phyloP scores from a whole-genome alignment of 139 green algal species.

The Mesotaenium endlicherianum region DNA sequence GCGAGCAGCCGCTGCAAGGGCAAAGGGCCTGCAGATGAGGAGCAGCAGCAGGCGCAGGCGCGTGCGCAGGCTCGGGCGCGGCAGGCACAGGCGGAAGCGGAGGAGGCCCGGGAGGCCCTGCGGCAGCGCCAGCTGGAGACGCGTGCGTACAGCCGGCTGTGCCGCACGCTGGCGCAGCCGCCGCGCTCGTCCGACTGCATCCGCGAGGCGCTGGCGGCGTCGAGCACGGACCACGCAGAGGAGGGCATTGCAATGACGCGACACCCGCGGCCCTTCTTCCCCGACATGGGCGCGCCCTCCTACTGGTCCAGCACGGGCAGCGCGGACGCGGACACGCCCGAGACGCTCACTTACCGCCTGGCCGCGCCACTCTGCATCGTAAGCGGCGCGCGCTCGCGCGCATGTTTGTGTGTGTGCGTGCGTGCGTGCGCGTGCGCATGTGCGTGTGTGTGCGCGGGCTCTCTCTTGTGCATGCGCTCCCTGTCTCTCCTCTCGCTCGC shows the following conservation, averaged over 20 bases:
- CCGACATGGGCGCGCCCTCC: neutral
- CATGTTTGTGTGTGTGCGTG: neutral
- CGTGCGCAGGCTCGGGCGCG: too few species aligned
- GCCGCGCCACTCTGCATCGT: neutral
- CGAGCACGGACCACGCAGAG: constrained; percentile 2
- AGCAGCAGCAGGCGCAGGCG: too few species aligned
- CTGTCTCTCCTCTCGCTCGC: too few species aligned
- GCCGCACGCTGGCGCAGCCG: neutral
- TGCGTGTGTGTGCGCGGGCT: neutral
- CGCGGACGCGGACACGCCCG: neutral
- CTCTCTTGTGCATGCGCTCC: too few species aligned
- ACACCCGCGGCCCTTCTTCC: neutral
- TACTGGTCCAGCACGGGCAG: constrained; percentile 15
- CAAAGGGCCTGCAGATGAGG: too few species aligned
- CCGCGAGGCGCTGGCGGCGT: neutral
- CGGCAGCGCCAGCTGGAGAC: neutral
- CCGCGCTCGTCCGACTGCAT: neutral
- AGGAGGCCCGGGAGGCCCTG: too few species aligned
- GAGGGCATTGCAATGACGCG: constrained; percentile 13
- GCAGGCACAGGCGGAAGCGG: too few species aligned
- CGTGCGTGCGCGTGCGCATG: neutral
- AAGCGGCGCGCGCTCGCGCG: neutral
- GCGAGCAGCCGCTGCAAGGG: too few species aligned
- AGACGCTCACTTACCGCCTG: constrained; percentile 6
- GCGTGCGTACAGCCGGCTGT: neutral